Evolutionary conservation across 495 filamentous ascomycete genomes (phyloP).

Genomic region (Neurospora sp.): DNA sequence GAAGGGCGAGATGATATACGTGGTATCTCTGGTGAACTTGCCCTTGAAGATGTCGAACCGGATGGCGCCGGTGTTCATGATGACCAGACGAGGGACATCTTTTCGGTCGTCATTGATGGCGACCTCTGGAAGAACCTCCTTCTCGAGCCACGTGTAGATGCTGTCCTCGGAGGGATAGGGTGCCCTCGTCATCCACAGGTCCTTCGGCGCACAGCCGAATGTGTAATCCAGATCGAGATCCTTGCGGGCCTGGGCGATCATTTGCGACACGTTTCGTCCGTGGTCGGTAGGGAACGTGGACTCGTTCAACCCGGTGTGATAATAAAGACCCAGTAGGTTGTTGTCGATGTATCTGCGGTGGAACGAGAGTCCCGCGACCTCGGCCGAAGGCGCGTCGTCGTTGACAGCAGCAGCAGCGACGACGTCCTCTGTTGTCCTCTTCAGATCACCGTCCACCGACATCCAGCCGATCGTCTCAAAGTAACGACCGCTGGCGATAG

Average conservation of each 20-base stretch:
- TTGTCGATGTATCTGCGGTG: constrained; percentile 87
- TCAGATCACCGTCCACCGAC: constrained; percentile 64
- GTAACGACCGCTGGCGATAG: constrained; percentile 83
- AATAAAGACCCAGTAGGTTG: constrained; percentile 74
- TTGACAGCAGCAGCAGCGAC: constrained; percentile 8
- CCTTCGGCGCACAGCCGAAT: constrained; percentile 73
- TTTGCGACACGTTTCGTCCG: constrained; percentile 61
- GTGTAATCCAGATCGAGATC: constrained; percentile 59
- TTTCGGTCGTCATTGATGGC: constrained; percentile 30
- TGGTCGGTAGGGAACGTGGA: constrained; percentile 68
- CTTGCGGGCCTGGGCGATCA: constrained; percentile 60
- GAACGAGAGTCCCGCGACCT: constrained; percentile 36
- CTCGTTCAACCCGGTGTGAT: constrained; percentile 65
- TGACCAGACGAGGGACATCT: constrained; percentile 49
- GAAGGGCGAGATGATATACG: constrained; percentile 82
- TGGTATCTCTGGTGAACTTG: constrained; percentile 73
- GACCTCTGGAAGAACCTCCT: constrained; percentile 57
- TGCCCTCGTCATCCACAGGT: constrained; percentile 69
- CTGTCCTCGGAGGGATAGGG: constrained; percentile 59
- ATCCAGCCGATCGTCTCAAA: constrained; percentile 97
- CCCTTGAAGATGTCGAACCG: constrained; percentile 95
- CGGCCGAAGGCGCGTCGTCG: constrained; percentile 2
- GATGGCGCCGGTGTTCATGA: constrained; percentile 82
- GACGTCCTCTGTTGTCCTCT: constrained; percentile 15
- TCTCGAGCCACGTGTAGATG: constrained; percentile 73